A percentile compares a stretch with the other conserved stretches of the same genome.
These are phyloP conservation scores for Cucumis variabilis DNA, from an alignment of 331 rosid genomes.

Conservation along the genomic window DNA sequence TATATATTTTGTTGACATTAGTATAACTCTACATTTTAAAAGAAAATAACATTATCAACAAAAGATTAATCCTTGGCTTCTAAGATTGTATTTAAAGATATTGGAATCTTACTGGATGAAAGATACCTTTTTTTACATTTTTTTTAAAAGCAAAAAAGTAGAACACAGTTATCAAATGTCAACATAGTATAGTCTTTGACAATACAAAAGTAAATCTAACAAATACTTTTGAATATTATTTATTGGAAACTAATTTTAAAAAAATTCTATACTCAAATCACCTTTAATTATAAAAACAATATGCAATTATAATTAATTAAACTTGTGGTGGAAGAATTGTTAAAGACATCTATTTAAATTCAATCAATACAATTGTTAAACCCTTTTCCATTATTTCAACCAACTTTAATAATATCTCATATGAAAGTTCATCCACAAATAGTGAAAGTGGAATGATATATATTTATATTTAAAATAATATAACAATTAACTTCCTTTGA, in stretches of 20 bases:
- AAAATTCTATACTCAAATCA: not conserved
- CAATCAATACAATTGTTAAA: conserved; percentile 4
- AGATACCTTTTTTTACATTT: not conserved
- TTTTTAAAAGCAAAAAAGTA: not conserved
- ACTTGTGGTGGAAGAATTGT: not conserved
- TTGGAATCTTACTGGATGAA: not conserved
- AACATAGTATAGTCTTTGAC: not conserved
- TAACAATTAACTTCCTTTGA: no score
- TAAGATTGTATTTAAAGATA: not conserved
- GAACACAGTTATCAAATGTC: not conserved
- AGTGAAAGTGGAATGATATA: not conserved
- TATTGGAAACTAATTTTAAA: not conserved
- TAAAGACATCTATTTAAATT: not conserved
- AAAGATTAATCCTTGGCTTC: no score
- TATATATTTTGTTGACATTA: no score
- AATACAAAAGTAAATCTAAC: not conserved
- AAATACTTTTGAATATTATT: not conserved
- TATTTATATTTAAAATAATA: no score
- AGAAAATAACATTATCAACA: no score
- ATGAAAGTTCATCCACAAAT: not conserved
- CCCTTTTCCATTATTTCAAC: not conserved
- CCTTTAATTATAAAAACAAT: no score
- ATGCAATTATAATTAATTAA: not conserved
- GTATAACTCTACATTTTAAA: no score
- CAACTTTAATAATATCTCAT: not conserved